Evolutionary conservation across 2,329 filamentous ascomycete genomes (phyloP), one percentile per base, ranked within the genome.

Genomic region (Penicillium sp.): DNA sequence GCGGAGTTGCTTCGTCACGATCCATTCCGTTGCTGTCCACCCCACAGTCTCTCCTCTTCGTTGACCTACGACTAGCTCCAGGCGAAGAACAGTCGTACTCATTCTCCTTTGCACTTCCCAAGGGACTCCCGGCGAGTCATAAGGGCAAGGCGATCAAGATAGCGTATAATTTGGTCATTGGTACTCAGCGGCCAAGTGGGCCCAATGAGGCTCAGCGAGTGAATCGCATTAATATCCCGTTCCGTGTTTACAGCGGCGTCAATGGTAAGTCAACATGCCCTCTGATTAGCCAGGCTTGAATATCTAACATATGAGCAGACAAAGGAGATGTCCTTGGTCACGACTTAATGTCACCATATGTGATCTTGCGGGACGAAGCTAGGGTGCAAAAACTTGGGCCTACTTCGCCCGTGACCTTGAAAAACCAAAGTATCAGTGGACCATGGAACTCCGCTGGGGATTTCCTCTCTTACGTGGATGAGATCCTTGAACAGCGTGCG

Each of bases 121-220:
- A 88, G 70, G 94, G 94, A 0, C 78, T 99, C n/a, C 95, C 95
- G 22, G 94, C 95, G 6, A 92, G 88, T 14, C 91, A 98, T 73
- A 90, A 90, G 68, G 95, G 95, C 11, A 93, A 95, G 71, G 91
- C 92, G 0, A 95, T 97, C 72, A 98, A 98, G 76, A 93, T 97
- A 52, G 86, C 88, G 1, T 99, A 99, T 78, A 91, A 90, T 72
- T 81, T 99, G 12, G 88, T 96, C 10, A 91, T 99, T 63, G 94
- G 94, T 47, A 96, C 94, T 0, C 95, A 99, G 75, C 83, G 93
- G 63, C 88, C 91, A 1, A 91, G 91, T 10, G 90, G 88, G 14
- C 83, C 85, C 25, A 90, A 87, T 67, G 90, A 92, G 67, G 88
- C 94, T 64, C 91, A 87, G 66, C 78, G 92, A 68, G 88, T 98